These are phyloP conservation scores for Bretschneidera sinensis DNA, from an alignment of 345 rosid species.

Conservation along the genomic window DNA sequence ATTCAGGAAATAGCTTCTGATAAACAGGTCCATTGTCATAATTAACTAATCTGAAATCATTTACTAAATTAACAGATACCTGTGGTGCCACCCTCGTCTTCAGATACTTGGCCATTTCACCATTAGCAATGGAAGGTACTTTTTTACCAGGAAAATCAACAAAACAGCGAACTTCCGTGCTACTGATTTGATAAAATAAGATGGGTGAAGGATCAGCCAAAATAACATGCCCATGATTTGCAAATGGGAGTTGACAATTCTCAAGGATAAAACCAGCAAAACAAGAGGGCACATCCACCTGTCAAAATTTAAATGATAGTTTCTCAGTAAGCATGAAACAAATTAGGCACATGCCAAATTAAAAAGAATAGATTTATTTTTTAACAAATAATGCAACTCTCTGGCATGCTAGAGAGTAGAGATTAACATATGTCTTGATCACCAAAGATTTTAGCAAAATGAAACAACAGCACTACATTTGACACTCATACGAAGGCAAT, in stretches of 20 bases:
- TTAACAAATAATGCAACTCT: not conserved
- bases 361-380: not conserved
- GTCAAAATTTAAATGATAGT: not conserved
- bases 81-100: slow-evolving; percentile 34
- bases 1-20: not conserved
- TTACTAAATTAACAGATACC: slow-evolving; percentile 15
- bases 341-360: not conserved
- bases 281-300: slow-evolving; percentile 51
- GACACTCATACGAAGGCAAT: not conserved
- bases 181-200: slow-evolving; percentile 48
- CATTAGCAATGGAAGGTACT: slow-evolving; percentile 42
- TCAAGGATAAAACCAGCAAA: slow-evolving; percentile 47
- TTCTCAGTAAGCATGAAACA: slow-evolving; percentile 7
- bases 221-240: slow-evolving; percentile 49
- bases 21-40: not conserved
- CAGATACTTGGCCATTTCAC: slow-evolving; percentile 43
- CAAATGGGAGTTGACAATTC: slow-evolving; percentile 45
- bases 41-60: not conserved
- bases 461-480: not conserved
- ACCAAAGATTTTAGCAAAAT: not conserved
- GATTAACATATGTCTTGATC: not conserved
- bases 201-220: slow-evolving; percentile 53
- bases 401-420: not conserved
- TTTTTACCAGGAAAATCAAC: slow-evolving; percentile 46
- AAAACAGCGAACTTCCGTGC: slow-evolving; percentile 45